These are phyloP conservation scores for Aspergillus fischeri DNA, from an alignment of 2,329 filamentous ascomycete species.

Conservation along the genomic window DNA sequence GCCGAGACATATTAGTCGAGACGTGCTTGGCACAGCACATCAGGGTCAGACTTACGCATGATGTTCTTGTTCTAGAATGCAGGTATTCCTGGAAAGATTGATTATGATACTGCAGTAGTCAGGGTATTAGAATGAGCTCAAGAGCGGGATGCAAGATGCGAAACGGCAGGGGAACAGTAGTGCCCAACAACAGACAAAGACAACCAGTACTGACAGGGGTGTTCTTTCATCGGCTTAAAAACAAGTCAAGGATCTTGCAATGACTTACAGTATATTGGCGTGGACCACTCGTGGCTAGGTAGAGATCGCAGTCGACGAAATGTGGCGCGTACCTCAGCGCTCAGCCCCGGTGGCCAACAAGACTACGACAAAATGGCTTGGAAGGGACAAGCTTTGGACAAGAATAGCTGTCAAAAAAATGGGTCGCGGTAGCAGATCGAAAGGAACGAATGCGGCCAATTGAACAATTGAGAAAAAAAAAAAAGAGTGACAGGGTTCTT, in stretches of 20 bases:
- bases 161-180: background rate
- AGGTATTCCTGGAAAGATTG: background rate
- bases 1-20: background rate
- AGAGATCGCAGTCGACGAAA: slow-evolving; percentile 4
- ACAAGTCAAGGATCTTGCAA: background rate
- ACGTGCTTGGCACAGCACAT: background rate
- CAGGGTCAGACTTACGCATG: slow-evolving; percentile 4
- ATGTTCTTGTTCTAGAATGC: background rate
- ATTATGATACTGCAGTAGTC: background rate
- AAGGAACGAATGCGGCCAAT: background rate
- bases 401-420: background rate
- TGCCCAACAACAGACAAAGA: background rate
- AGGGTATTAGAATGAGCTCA: background rate
- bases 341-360: background rate
- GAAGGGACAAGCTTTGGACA: background rate
- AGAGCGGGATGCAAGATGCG: background rate
- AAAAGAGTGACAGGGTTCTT: background rate
- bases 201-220: background rate
- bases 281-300: background rate
- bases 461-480: background rate
- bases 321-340: background rate
- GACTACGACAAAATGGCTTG: background rate
- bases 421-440: background rate
- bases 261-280: background rate
- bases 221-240: background rate